These are phyloP conservation scores for Hypoxylon sp. DNA, from an alignment of 2,329 filamentous ascomycete genomes.

Conservation along the genomic window DNA sequence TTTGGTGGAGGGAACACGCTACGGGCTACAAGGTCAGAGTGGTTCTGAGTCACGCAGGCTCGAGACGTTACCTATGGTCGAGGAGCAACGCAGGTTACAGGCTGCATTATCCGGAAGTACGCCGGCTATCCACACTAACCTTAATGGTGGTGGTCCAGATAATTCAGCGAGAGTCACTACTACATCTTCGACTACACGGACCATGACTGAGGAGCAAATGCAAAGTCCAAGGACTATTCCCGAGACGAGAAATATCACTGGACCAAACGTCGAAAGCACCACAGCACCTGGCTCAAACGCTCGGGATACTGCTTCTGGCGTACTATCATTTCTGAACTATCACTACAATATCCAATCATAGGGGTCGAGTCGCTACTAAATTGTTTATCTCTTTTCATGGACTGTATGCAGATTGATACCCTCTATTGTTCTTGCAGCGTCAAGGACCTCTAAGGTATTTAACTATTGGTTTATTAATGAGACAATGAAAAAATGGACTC, in stretches of 20 bases:
- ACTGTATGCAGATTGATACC: not conserved
- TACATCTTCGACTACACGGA: not conserved
- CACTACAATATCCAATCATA: not conserved
- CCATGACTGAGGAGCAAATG: not conserved
- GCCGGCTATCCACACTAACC: not conserved
- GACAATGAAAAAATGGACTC: too few species aligned
- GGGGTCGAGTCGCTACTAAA: not conserved
- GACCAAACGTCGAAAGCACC: not conserved
- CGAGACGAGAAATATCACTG: not conserved
- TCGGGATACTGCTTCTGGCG: not conserved
- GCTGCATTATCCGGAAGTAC: not conserved
- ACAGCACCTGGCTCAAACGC: not conserved
- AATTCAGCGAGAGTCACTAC: not conserved
- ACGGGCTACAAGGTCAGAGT: not conserved
- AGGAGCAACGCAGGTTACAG: not conserved
- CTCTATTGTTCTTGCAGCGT: not conserved
- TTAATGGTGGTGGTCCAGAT: slow-evolving; percentile 1
- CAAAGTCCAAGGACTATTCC: not conserved
- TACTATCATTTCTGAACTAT: not conserved
- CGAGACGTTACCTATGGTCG: too few species aligned
- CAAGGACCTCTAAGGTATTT: not conserved
- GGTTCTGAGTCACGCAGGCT: not conserved
- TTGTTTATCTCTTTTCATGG: not conserved
- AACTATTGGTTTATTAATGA: not conserved
- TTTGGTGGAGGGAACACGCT: not conserved